A percentile compares a stretch with the other conserved stretches of the same genome.
These are phyloP conservation scores for Oryza punctata DNA, from an alignment of 176 grass and related monocot species.

Conservation along the genomic window DNA sequence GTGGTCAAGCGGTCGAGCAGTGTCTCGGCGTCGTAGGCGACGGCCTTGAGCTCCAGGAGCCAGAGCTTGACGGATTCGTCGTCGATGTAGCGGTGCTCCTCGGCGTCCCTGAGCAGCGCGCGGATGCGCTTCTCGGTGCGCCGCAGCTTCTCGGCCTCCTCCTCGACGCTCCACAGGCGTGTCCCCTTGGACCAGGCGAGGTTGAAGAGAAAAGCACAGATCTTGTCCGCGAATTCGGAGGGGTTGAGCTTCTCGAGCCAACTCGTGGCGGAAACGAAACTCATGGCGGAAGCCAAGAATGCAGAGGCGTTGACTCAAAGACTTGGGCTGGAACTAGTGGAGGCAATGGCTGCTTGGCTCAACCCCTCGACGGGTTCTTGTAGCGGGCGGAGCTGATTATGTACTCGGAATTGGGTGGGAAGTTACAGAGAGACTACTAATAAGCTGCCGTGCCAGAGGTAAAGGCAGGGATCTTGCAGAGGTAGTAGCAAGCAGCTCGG, in stretches of 20 bases:
- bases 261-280: background rate
- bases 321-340: background rate
- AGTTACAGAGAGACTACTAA: background rate
- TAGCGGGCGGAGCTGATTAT: background rate
- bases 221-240: background rate
- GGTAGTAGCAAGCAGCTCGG: background rate
- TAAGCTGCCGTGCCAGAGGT: background rate
- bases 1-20: slow-evolving; percentile 40
- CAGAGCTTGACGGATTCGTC: slow-evolving; percentile 25
- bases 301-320: background rate
- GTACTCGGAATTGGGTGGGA: background rate
- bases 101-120: slow-evolving; percentile 39
- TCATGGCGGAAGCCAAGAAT: slow-evolving; percentile 3
- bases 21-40: slow-evolving; percentile 43
- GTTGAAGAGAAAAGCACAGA: background rate
- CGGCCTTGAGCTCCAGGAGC: slow-evolving; percentile 33
- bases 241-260: background rate
- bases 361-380: background rate
- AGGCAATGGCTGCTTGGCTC: background rate
- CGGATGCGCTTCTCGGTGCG: slow-evolving; percentile 27
- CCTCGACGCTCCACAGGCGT: slow-evolving; percentile 18
- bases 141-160: slow-evolving; percentile 29
- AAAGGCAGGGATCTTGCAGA: background rate
- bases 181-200: slow-evolving; percentile 3
- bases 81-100: slow-evolving; percentile 40